Conservation (phyloP, 2,329 filamentous ascomycete genomes). For the Septoria linicola region DNA sequence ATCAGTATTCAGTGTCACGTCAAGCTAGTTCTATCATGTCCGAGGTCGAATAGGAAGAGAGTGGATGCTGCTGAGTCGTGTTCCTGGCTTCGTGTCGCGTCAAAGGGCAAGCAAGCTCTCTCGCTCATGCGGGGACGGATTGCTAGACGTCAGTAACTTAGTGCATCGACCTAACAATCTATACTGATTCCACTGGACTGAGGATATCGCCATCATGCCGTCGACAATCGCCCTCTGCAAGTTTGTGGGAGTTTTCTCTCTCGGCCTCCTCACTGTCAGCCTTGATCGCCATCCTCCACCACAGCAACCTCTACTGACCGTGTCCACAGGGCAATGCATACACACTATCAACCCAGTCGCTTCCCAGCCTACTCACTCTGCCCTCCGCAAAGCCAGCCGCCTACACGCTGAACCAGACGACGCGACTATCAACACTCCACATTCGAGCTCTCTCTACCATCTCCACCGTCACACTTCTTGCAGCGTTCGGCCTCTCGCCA, state of each 20-base stretch:
- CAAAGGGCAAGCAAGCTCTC: no score
- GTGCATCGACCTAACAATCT: no score
- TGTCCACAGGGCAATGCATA: constrained; percentile 80
- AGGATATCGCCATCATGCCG: constrained; percentile 35
- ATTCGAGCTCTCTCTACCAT: constrained; percentile 66
- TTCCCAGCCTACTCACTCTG: constrained; percentile 77
- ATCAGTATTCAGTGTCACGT: no score
- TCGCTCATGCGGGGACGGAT: no score
- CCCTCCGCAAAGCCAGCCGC: constrained; percentile 71
- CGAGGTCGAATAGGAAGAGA: no score
- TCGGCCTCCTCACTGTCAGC: constrained; percentile 61
- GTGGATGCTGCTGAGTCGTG: no score
- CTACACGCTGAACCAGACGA: constrained; percentile 60
- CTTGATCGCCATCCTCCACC: no score
- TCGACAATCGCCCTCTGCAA: constrained; percentile 73
- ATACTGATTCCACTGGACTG: no score
- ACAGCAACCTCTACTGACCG: constrained; percentile 14
- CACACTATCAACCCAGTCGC: constrained; percentile 71
- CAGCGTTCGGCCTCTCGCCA: constrained; percentile 76
- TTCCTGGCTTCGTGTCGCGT: no score
- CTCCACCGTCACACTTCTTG: constrained; percentile 68
- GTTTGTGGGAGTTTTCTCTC: constrained; percentile 86
- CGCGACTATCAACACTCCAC: constrained; percentile 66
- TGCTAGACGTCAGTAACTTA: no score
- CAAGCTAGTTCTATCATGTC: no score